Percentiles rank a stretch among this genome's conserved stretches.
phyloP scores from a whole-genome alignment of 331 rosid species.

The Prunus yedoensis region DNA sequence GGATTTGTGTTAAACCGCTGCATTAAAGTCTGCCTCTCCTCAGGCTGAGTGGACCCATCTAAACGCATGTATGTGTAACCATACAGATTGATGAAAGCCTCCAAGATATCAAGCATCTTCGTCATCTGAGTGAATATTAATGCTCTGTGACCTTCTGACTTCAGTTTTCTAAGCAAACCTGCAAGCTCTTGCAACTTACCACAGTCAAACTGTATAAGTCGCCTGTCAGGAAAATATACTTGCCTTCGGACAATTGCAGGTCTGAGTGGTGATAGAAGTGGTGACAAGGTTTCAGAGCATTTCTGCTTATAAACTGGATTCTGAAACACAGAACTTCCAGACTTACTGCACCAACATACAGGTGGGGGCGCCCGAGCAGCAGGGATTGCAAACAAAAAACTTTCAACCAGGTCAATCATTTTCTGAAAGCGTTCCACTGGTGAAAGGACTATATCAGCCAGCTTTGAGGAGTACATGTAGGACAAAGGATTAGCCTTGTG shows the following conservation, averaged over 20 bases:
- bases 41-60: conserved; percentile 97
- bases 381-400: conserved; percentile 96
- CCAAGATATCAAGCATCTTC: conserved; percentile 97
- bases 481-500: conserved; percentile 70
- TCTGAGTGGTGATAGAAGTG: conserved; percentile 78
- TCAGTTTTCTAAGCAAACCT: conserved; percentile 71
- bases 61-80: conserved; percentile 98
- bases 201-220: conserved; percentile 97
- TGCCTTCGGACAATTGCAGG: conserved; percentile 95
- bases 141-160: conserved; percentile 94
- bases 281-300: conserved; percentile 63
- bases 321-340: conserved; percentile 53
- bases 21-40: conserved; percentile 97
- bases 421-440: conserved; percentile 83
- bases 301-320: conserved; percentile 67
- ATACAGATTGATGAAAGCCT: conserved; percentile 93
- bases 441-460: conserved; percentile 78
- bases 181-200: conserved; percentile 93
- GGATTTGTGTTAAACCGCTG: conserved; percentile 96
- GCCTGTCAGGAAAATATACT: conserved; percentile 96
- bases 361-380: conserved; percentile 93
- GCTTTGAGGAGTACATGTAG: conserved; percentile 72
- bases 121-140: conserved; percentile 97
- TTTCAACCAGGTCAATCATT: conserved; percentile 77
- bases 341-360: conserved; percentile 80